These are phyloP conservation scores for Plasmodium blacklocki DNA, from an alignment of 169 alveolate species.

Conservation along the genomic window DNA sequence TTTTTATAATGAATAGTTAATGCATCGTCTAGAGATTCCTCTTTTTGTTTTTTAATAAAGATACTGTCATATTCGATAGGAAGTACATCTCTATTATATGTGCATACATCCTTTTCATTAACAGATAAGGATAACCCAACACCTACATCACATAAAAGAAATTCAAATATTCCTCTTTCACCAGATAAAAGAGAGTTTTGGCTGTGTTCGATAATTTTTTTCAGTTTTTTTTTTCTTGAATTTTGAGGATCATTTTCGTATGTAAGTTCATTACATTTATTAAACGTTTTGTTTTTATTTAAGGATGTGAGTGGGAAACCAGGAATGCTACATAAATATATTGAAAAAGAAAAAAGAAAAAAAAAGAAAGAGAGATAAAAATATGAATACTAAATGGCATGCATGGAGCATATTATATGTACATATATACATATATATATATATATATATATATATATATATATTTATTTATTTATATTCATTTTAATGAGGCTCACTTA, in stretches of 20 bases:
- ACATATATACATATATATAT: slow-evolving; percentile 34
- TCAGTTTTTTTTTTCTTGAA: slow-evolving; percentile 53
- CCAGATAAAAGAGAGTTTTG: slow-evolving; percentile 81
- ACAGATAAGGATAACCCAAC: slow-evolving; percentile 83
- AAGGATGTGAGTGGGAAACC: slow-evolving; percentile 71
- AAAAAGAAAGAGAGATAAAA: too few species aligned
- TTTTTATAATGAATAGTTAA: slow-evolving; percentile 83
- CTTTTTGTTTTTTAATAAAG: slow-evolving; percentile 84
- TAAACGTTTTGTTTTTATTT: slow-evolving; percentile 10
- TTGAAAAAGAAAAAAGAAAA: background rate
- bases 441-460: slow-evolving; percentile 26
- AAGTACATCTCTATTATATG: slow-evolving; percentile 76
- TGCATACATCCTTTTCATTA: slow-evolving; percentile 76
- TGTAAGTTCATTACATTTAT: slow-evolving; percentile 58
- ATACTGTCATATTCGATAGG: slow-evolving; percentile 89
- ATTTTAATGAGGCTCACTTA: slow-evolving; percentile 72
- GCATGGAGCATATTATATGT: background rate
- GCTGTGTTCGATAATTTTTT: slow-evolving; percentile 76
- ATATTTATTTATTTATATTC: slow-evolving; percentile 2
- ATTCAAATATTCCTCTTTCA: slow-evolving; percentile 89
- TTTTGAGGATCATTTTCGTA: slow-evolving; percentile 62
- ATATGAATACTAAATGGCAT: too few species aligned
- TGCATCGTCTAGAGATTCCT: slow-evolving; percentile 84
- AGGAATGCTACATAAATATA: slow-evolving; percentile 31
- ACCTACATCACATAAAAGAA: slow-evolving; percentile 92